Evolutionary conservation across 2,329 filamentous ascomycete genomes (phyloP).

Genomic region (Mycocentrospora acerina): DNA sequence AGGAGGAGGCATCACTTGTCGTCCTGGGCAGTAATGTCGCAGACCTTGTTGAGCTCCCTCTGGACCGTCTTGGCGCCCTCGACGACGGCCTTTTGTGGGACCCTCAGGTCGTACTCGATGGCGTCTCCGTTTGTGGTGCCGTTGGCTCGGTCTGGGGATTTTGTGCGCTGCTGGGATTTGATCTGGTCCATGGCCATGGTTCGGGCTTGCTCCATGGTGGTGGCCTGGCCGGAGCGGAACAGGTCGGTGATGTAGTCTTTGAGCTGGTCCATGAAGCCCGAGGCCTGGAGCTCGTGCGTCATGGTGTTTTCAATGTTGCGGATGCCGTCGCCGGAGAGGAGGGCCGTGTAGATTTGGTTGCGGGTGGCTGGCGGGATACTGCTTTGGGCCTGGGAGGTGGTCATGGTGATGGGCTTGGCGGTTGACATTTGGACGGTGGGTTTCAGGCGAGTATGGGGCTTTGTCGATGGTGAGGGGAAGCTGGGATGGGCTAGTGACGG

Average conservation of each 20-base stretch:
- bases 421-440: slow-evolving; percentile 10
- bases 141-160: slow-evolving; percentile 2
- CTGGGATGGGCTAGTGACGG: no score
- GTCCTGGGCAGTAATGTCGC: slow-evolving; percentile 38
- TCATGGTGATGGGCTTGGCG: slow-evolving; percentile 25
- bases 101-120: slow-evolving; percentile 42
- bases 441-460: no score
- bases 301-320: slow-evolving; percentile 58
- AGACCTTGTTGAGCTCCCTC: slow-evolving; percentile 54
- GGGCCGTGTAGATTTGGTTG: slow-evolving; percentile 47
- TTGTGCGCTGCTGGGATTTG: slow-evolving; percentile 22
- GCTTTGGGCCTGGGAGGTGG: slow-evolving; percentile 44
- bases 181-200: slow-evolving; percentile 51
- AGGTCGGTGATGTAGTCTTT: slow-evolving; percentile 57
- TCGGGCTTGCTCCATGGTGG: slow-evolving; percentile 59
- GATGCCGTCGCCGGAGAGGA: slow-evolving; percentile 53
- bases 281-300: slow-evolving; percentile 56
- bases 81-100: slow-evolving; percentile 52
- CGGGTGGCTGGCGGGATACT: slow-evolving; percentile 43
- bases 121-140: slow-evolving; percentile 29
- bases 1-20: slow-evolving; percentile 19
- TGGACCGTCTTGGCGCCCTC: slow-evolving; percentile 55
- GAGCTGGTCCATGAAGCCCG: slow-evolving; percentile 61
- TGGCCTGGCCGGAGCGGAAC: slow-evolving; percentile 59
- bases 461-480: no score